Evolutionary conservation across 148 eudicot genomes (phyloP).

Genomic region (Vaccinium darrowii): DNA sequence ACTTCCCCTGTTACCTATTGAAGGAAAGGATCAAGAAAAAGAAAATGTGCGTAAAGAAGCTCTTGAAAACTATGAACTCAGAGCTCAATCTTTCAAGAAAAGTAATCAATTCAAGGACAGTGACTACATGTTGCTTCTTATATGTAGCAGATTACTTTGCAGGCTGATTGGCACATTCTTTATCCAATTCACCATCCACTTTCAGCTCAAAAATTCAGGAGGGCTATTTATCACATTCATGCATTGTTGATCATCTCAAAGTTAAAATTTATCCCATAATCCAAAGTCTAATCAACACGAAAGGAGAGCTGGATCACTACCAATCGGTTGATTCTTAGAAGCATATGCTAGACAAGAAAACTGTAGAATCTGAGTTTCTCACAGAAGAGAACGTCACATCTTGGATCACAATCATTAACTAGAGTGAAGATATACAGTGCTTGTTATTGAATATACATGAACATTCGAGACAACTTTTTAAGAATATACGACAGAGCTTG

Average conservation of each 20-base stretch:
- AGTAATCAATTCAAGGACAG: not conserved
- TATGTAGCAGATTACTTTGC: not conserved
- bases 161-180: not conserved
- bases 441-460: not conserved
- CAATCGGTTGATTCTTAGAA: not conserved
- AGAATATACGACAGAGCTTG: not conserved
- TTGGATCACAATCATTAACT: no score
- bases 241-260: constrained; percentile 6
- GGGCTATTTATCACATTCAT: not conserved
- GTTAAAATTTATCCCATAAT: no score
- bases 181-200: not conserved
- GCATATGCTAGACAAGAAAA: not conserved
- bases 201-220: not conserved
- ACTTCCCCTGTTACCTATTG: constrained; percentile 61
- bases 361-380: not conserved
- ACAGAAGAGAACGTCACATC: not conserved
- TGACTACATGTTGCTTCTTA: not conserved
- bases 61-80: not conserved
- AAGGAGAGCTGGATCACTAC: not conserved
- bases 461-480: not conserved
- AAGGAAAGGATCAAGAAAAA: not conserved
- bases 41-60: not conserved
- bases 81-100: not conserved
- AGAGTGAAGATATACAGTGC: no score
- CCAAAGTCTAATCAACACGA: not conserved